Conservation (phyloP, 768 basidiomycete species). For the Auricularia cornea region DNA sequence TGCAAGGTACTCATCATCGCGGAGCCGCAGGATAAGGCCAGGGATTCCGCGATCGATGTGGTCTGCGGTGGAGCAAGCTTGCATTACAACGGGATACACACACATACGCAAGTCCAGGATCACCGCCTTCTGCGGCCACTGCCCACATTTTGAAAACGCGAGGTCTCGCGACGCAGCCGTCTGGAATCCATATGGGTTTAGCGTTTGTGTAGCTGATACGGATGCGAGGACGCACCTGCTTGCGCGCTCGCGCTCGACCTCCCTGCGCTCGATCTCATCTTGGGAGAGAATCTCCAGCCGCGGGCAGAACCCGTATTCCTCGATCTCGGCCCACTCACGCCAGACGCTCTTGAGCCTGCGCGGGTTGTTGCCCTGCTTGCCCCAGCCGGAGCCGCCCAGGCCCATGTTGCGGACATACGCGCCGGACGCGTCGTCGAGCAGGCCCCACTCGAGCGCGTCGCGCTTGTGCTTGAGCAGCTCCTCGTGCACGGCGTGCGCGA, state of each 20-base stretch:
- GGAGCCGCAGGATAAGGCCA: too few species aligned
- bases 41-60: too few species aligned
- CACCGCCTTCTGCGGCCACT: constrained; percentile 8
- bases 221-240: constrained; percentile 47
- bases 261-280: constrained; percentile 88
- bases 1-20: too few species aligned
- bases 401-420: constrained; percentile 39
- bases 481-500: constrained; percentile 91
- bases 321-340: constrained; percentile 91
- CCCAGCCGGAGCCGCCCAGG: constrained; percentile 67
- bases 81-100: not conserved
- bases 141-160: constrained; percentile 46
- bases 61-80: too few species aligned
- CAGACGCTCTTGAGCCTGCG: constrained; percentile 80
- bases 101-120: not conserved
- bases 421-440: constrained; percentile 81
- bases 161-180: constrained; percentile 56
- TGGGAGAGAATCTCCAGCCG: constrained; percentile 76
- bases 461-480: constrained; percentile 93
- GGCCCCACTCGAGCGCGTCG: constrained; percentile 88
- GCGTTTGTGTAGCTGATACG: not conserved
- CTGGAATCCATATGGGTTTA: constrained; percentile 25
- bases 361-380: constrained; percentile 45
- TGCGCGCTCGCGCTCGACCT: constrained; percentile 79
- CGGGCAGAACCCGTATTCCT: constrained; percentile 67